A percentile compares a stretch with the other conserved stretches of the same genome.
Evolutionary conservation across 257 asterid species (phyloP).

Genomic region (Paraleonurus japonicus): DNA sequence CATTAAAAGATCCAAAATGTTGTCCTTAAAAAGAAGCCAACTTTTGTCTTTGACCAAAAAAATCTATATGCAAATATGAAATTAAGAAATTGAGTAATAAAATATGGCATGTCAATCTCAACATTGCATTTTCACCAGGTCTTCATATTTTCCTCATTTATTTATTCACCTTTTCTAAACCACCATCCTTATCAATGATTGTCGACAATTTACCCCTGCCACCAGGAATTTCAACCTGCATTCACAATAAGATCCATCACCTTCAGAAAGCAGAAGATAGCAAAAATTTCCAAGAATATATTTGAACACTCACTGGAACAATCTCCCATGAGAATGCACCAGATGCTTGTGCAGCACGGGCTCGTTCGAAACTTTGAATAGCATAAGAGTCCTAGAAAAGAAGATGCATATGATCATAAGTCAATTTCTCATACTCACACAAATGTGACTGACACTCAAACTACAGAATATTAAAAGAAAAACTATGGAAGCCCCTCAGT

Average conservation of each 20-base stretch:
- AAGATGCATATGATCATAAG: constrained; percentile 7
- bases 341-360: constrained; percentile 65
- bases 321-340: constrained; percentile 96
- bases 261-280: background rate
- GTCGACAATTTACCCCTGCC: constrained; percentile 66
- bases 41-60: background rate
- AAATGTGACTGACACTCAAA: background rate
- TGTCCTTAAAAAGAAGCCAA: background rate
- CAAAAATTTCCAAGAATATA: background rate
- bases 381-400: constrained; percentile 74
- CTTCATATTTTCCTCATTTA: background rate
- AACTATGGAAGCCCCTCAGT: background rate
- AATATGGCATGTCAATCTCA: constrained; percentile 9
- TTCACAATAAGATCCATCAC: constrained; percentile 15
- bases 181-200: constrained; percentile 72
- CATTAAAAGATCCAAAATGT: background rate
- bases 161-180: constrained; percentile 60
- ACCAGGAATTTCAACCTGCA: constrained; percentile 77
- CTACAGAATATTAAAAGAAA: background rate
- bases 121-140: background rate
- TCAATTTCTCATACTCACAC: background rate
- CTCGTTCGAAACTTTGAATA: constrained; percentile 88
- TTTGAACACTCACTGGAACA: constrained; percentile 57
- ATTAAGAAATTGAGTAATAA: constrained; percentile 1
- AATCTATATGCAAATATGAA: background rate